Percentiles rank a stretch among this genome's conserved stretches.
These are phyloP conservation scores for Pythium sp. DNA, from an alignment of 352 stramenopile genomes.

Conservation along the genomic window DNA sequence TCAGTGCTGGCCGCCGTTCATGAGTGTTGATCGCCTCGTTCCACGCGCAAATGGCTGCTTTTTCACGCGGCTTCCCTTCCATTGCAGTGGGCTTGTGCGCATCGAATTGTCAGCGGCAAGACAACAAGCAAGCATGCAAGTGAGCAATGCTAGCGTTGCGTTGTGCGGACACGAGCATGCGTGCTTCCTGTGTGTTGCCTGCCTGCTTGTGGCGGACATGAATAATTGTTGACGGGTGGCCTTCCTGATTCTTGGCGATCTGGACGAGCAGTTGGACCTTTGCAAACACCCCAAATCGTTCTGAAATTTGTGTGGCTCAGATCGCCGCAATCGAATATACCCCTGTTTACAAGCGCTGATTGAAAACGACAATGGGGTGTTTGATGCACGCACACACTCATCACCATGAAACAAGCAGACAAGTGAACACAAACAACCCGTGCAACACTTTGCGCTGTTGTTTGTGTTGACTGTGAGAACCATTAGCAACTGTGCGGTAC, in stretches of 20 bases:
- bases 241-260: not conserved
- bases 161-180: not conserved
- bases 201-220: not conserved
- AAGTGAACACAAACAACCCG: not conserved
- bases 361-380: no score
- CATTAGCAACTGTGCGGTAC: not conserved
- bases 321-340: not conserved
- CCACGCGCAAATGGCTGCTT: not conserved
- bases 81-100: no score
- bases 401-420: not conserved
- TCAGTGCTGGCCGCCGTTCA: no score
- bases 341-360: not conserved
- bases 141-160: not conserved
- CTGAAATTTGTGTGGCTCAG: conserved; percentile 6
- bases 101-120: not conserved
- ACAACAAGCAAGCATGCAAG: not conserved
- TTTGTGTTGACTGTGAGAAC: no score
- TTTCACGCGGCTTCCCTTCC: not conserved
- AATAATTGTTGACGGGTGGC: not conserved
- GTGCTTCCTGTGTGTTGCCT: not conserved
- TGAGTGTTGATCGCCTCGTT: not conserved
- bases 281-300: not conserved
- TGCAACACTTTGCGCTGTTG: no score
- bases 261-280: not conserved
- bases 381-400: not conserved